Percentiles rank a stretch among this genome's conserved stretches.
Evolutionary conservation across 2,329 filamentous ascomycete genomes (phyloP).

Genomic region (Colletotrichum sp.): DNA sequence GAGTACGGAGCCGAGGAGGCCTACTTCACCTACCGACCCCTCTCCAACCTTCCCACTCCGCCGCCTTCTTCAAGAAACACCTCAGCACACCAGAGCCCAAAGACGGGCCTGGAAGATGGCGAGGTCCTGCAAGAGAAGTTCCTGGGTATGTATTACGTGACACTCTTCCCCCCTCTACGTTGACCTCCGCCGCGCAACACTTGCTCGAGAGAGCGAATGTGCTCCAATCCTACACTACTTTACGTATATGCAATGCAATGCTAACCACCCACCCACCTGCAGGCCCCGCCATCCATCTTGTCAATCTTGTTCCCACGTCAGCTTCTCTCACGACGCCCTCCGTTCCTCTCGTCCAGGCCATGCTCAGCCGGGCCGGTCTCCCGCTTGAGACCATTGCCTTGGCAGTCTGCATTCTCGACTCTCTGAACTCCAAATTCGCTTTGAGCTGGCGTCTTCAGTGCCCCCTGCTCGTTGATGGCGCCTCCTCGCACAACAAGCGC

Average conservation of each 20-base stretch:
- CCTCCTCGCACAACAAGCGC: slow-evolving; percentile 39
- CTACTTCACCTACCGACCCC: slow-evolving; percentile 69
- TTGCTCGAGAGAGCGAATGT: slow-evolving; percentile 2
- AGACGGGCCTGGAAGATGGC: slow-evolving; percentile 46
- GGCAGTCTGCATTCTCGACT: slow-evolving; percentile 71
- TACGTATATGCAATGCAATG: slow-evolving; percentile 9
- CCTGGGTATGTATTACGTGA: slow-evolving; percentile 37
- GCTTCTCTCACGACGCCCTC: slow-evolving; percentile 66
- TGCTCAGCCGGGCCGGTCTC: slow-evolving; percentile 62
- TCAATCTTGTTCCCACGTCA: slow-evolving; percentile 68
- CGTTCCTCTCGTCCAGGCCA: slow-evolving; percentile 62
- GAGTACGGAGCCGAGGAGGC: slow-evolving; percentile 56
- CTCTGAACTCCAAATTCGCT: slow-evolving; percentile 66
- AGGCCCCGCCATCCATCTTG: slow-evolving; percentile 71
- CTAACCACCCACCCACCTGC: slow-evolving; percentile 22
- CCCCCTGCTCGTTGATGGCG: slow-evolving; percentile 44
- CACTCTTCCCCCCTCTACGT: neutral
- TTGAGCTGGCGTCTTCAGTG: slow-evolving; percentile 66
- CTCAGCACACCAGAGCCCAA: slow-evolving; percentile 47
- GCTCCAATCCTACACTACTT: slow-evolving; percentile 24
- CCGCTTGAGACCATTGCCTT: slow-evolving; percentile 68
- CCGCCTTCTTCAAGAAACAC: slow-evolving; percentile 59
- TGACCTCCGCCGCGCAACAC: neutral
- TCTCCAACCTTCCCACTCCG: slow-evolving; percentile 72
- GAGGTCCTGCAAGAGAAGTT: slow-evolving; percentile 45